A percentile compares a stretch with the other conserved stretches of the same genome.
phyloP scores from a whole-genome alignment of 176 grass and related monocot genomes.

The Canna indica region DNA sequence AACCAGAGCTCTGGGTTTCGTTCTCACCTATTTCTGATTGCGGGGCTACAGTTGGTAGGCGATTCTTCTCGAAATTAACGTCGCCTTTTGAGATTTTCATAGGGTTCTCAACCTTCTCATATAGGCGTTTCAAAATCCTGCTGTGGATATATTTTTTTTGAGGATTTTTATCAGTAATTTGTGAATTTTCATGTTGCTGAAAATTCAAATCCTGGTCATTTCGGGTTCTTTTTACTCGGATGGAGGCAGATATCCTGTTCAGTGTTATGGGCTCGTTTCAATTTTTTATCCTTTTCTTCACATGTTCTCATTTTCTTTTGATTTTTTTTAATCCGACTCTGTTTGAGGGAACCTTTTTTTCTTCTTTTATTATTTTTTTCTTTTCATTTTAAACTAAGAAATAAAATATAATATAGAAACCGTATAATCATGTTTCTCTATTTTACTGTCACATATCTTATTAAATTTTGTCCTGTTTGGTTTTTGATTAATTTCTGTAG shows the following conservation, averaged over 20 bases:
- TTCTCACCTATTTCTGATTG: background rate
- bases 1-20: background rate
- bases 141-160: background rate
- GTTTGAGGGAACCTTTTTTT: background rate
- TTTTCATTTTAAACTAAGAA: background rate
- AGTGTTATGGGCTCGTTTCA: background rate
- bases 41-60: background rate
- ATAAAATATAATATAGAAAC: background rate
- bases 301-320: background rate
- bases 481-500: background rate
- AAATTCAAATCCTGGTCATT: background rate
- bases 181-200: background rate
- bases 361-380: background rate
- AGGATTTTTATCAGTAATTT: background rate
- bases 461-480: background rate
- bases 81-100: background rate
- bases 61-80: background rate
- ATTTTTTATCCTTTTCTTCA: background rate
- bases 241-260: background rate
- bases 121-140: background rate
- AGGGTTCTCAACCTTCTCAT: background rate
- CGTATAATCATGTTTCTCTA: background rate
- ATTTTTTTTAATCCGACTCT: background rate
- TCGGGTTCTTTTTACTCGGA: no score
- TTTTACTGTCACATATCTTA: background rate